Conservation (phyloP, 1,284 basidiomycete species). For the Pterulicium gracile region DNA sequence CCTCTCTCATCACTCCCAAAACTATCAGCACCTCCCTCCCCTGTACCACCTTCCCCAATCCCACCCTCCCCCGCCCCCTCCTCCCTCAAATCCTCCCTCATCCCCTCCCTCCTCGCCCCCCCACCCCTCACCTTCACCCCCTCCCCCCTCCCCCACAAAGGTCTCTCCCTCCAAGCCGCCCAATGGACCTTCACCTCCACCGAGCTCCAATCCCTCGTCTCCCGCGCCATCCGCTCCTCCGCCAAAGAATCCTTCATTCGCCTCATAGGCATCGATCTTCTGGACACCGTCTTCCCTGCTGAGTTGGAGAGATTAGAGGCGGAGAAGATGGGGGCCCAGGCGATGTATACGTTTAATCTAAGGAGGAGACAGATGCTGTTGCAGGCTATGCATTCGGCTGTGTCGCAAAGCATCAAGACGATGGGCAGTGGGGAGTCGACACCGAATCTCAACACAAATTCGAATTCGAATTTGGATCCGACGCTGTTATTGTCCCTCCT, state of each 20-base stretch:
- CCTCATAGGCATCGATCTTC: constrained; percentile 46
- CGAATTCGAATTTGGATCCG: not conserved
- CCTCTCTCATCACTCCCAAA: too few relatives aligned
- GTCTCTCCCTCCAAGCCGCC: constrained; percentile 59
- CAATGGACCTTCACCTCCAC: constrained; percentile 59
- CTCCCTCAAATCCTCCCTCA: constrained; percentile 26
- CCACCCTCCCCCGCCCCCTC: constrained; percentile 8
- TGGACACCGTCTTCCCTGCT: constrained; percentile 45
- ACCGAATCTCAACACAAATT: constrained; percentile 15
- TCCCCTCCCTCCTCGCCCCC: constrained; percentile 28
- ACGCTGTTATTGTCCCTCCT: constrained; percentile 19
- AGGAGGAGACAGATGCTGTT: constrained; percentile 62
- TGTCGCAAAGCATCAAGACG: constrained; percentile 15
- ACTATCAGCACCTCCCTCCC: constrained; percentile 3
- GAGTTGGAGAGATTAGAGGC: constrained; percentile 48
- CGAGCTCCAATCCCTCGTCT: constrained; percentile 65
- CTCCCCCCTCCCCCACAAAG: constrained; percentile 47
- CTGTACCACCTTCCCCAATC: constrained; percentile 5
- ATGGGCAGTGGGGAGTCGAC: constrained; percentile 18
- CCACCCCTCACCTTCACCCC: constrained; percentile 47
- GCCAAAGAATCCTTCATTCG: constrained; percentile 65
- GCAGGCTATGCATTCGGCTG: constrained; percentile 44
- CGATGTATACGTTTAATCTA: constrained; percentile 57
- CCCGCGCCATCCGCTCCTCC: constrained; percentile 59
- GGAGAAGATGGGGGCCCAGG: constrained; percentile 39